Evolutionary conservation across 2,329 filamentous ascomycete species (phyloP).

Genomic region (Alternaria dauci): DNA sequence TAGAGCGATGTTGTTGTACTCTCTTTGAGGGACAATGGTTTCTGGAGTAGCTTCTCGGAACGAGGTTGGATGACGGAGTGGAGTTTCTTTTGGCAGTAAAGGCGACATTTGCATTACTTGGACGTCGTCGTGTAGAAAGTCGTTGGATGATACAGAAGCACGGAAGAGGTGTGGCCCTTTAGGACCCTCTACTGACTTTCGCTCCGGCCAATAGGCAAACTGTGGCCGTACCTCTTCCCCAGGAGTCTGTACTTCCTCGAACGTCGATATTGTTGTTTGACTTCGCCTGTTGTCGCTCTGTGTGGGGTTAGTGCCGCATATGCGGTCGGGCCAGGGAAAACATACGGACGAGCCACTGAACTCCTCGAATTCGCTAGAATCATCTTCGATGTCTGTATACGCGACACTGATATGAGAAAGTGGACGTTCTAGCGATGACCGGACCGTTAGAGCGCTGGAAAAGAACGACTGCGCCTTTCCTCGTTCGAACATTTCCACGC

Average conservation of each 20-base stretch:
- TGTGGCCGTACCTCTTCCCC: slow-evolving; percentile 65
- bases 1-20: slow-evolving; percentile 62
- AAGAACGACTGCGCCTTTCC: slow-evolving; percentile 66
- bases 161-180: slow-evolving; percentile 88
- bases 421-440: slow-evolving; percentile 63
- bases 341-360: slow-evolving; percentile 73
- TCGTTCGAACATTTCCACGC: slow-evolving; percentile 60
- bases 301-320: slow-evolving; percentile 36
- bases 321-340: slow-evolving; percentile 8
- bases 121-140: slow-evolving; percentile 57
- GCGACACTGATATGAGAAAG: slow-evolving; percentile 78
- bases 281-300: slow-evolving; percentile 71
- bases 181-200: slow-evolving; percentile 78
- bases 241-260: slow-evolving; percentile 83
- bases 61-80: slow-evolving; percentile 52
- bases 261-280: slow-evolving; percentile 86
- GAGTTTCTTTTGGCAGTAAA: slow-evolving; percentile 70
- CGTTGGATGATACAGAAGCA: slow-evolving; percentile 68
- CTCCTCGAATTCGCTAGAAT: slow-evolving; percentile 53
- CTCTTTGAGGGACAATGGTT: slow-evolving; percentile 47
- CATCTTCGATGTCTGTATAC: slow-evolving; percentile 77
- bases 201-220: slow-evolving; percentile 68
- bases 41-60: slow-evolving; percentile 51
- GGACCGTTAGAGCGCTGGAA: slow-evolving; percentile 51
- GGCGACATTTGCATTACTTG: slow-evolving; percentile 73